phyloP scores from a whole-genome alignment of 225 moss, liverwort and hornwort species.

The Marchantia polymorpha region DNA sequence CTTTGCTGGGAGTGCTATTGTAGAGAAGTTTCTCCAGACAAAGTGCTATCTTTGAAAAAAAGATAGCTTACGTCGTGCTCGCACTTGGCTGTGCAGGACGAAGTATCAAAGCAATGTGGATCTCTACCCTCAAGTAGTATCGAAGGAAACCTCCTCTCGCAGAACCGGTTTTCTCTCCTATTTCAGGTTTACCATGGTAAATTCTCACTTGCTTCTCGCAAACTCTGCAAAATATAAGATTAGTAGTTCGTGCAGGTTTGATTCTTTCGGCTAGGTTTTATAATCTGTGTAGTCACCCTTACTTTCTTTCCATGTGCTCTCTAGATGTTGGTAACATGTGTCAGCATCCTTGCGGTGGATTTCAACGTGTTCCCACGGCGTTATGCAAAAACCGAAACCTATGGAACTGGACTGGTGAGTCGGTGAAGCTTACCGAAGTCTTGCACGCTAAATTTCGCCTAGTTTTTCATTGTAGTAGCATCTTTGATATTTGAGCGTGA shows the following conservation, averaged over 20 bases:
- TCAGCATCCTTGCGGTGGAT: constrained; percentile 86
- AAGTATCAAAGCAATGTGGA: constrained; percentile 27
- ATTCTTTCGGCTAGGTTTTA: background rate
- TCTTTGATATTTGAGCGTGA: background rate
- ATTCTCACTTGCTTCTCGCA: background rate
- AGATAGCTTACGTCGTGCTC: background rate
- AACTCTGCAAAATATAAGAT: background rate
- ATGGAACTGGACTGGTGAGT: constrained; percentile 84
- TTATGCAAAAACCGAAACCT: constrained; percentile 89
- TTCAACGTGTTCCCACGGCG: constrained; percentile 87
- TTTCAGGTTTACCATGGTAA: constrained; percentile 84
- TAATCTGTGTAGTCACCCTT: background rate
- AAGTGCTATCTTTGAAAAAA: too few relatives aligned
- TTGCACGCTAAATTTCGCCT: background rate
- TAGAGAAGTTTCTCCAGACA: too few relatives aligned
- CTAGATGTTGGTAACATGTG: constrained; percentile 91
- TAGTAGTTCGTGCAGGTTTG: background rate
- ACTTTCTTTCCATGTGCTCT: constrained; percentile 1
- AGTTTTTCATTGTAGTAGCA: background rate
- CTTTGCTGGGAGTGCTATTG: too few relatives aligned
- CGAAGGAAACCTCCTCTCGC: constrained; percentile 15
- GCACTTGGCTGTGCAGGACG: constrained; percentile 35
- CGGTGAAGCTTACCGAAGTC: background rate
- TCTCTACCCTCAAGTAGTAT: constrained; percentile 23
- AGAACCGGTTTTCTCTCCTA: constrained; percentile 64